Conservation (phyloP, 2,329 filamentous ascomycete genomes). For the Camptophora hylomeconis region DNA sequence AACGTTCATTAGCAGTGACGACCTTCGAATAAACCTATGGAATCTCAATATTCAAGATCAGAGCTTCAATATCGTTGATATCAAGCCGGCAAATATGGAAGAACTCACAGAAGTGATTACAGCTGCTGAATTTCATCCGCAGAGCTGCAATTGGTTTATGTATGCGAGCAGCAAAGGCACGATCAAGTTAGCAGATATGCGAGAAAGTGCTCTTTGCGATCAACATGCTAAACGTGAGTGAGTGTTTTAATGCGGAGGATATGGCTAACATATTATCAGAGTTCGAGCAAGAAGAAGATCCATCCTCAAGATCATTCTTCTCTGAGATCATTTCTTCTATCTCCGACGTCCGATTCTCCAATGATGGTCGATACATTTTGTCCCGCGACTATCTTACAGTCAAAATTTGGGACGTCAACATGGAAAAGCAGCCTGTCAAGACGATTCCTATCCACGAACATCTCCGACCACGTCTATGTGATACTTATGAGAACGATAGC, state of each 20-base stretch:
- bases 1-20: conserved; percentile 98
- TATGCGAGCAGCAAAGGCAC: conserved; percentile 98
- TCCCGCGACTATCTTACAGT: conserved; percentile 97
- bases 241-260: not conserved
- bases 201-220: conserved; percentile 89
- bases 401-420: conserved; percentile 99
- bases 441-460: conserved; percentile 98
- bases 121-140: conserved; percentile 90
- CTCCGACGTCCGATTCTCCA: conserved; percentile 93
- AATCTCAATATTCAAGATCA: conserved; percentile 98
- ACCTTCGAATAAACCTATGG: conserved; percentile 95
- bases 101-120: conserved; percentile 98
- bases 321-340: conserved; percentile 99
- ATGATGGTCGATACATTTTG: conserved; percentile 91
- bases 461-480: conserved; percentile 80
- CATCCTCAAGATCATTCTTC: conserved; percentile 93
- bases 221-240: conserved; percentile 82
- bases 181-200: conserved; percentile 97
- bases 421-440: conserved; percentile 95
- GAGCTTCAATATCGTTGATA: conserved; percentile 99
- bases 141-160: conserved; percentile 99
- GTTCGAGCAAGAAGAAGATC: conserved; percentile 98
- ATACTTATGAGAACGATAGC: conserved; percentile 98
- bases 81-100: conserved; percentile 99
- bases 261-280: conserved; percentile 40